Base-by-base conservation (phyloP, 1,284 basidiomycete species). In the Melampsora larici-populina region DNA sequence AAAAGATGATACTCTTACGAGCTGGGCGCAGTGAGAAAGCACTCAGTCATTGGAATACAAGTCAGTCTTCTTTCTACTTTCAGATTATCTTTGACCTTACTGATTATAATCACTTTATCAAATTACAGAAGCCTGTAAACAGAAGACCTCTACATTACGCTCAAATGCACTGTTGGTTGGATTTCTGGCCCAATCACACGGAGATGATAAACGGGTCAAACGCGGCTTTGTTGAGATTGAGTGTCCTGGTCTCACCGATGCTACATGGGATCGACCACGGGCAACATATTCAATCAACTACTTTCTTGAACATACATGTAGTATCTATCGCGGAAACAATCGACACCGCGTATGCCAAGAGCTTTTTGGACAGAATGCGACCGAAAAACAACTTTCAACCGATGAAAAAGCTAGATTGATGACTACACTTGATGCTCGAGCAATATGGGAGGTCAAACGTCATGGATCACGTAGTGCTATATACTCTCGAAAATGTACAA, bases 391-490 rank as follows among this genome's bases (percentile, higher is more conserved):
- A 4, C 36, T 36, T 36, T 36, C 36, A 36, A 36, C 36, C 36
- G 9, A 36, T 36, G 36, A 36, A 36, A 36, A 36, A 36, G 36
- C 36, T 26, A 43, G 62, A 51, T 60, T 71, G 7, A 21, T 62
- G 58, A 51, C 40, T 55, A 40, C 51, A 15, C 69, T 71, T 46
- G 69, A 71, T 43, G 40, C 33, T n/a, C 58, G 49, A 17, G 58
- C 69, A 1, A 62, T n/a, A 13, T 71, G 69, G 69, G 58, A 60
- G 11, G 62, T 71, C 26, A 71, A 71, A 40, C 55, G 33, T 15
- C 31, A 69, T 21, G 29, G 36, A 31, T 9, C 48, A 3, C 29
- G 24, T 3, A 21, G 26, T 29, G 67, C 21, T 40, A 71, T 71
- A 0, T 71, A 60, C 69, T 71, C 69, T 7, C 62, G 36, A 40